Evolutionary conservation across 208 protist species (phyloP).

Genomic region (Herpetomonas samuelpessoai): DNA sequence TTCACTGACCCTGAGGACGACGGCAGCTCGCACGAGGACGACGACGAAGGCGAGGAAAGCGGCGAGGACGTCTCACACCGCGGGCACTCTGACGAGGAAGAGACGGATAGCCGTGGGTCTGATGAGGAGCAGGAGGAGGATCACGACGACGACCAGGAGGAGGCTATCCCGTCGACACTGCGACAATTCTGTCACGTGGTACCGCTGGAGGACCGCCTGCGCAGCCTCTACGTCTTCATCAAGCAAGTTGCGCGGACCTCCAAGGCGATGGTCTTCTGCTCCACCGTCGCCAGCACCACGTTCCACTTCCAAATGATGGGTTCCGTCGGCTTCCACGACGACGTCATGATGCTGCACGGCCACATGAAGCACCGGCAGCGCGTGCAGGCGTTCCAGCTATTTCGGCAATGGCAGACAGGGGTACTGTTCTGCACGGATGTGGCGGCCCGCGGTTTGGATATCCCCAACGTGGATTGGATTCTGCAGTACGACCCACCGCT

Average conservation of each 20-base stretch:
- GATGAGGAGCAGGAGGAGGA: slow-evolving; percentile 10
- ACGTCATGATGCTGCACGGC: slow-evolving; percentile 95
- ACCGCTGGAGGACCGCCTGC: slow-evolving; percentile 61
- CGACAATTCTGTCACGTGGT: slow-evolving; percentile 82
- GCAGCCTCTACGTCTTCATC: slow-evolving; percentile 95
- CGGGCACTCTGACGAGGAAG: slow-evolving; percentile 14
- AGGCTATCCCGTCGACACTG: slow-evolving; percentile 75
- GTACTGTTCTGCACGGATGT: slow-evolving; percentile 96
- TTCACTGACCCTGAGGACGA: background rate
- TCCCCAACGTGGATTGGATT: slow-evolving; percentile 96
- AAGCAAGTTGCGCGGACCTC: slow-evolving; percentile 95
- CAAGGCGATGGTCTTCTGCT: slow-evolving; percentile 98
- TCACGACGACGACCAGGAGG: slow-evolving; percentile 26
- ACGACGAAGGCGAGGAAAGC: slow-evolving; percentile 8
- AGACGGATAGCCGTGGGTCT: slow-evolving; percentile 15
- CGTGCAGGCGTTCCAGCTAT: slow-evolving; percentile 87
- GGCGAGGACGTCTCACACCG: background rate
- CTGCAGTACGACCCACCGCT: slow-evolving; percentile 97
- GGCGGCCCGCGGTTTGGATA: slow-evolving; percentile 94
- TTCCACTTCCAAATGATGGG: slow-evolving; percentile 99
- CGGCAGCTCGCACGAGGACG: slow-evolving; percentile 13
- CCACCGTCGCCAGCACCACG: slow-evolving; percentile 95
- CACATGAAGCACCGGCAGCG: slow-evolving; percentile 95
- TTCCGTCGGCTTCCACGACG: slow-evolving; percentile 97
- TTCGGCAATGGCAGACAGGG: slow-evolving; percentile 78